A percentile compares a stretch with the other conserved stretches of the same genome.
These are phyloP conservation scores for Pistacia vera DNA, from an alignment of 345 rosid genomes.

Conservation along the genomic window DNA sequence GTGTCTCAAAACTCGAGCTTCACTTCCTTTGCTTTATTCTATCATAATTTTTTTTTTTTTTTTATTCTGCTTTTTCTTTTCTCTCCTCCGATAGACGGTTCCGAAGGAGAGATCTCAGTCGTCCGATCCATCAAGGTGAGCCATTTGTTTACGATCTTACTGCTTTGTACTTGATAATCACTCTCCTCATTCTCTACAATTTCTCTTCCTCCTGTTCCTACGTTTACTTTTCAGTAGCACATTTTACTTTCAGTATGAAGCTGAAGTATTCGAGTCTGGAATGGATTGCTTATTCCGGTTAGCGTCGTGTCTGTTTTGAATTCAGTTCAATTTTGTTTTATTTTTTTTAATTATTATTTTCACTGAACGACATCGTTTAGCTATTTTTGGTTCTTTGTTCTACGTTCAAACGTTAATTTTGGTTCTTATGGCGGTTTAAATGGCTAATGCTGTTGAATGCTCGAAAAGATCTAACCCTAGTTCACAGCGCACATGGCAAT, in stretches of 20 bases:
- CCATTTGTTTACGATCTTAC: slow-evolving; percentile 15
- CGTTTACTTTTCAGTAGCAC: background rate
- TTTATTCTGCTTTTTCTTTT: background rate
- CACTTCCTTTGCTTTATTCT: slow-evolving; percentile 2
- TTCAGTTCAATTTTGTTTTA: slow-evolving; percentile 4
- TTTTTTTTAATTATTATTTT: background rate
- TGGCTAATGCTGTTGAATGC: slow-evolving; percentile 7
- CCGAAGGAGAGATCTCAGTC: slow-evolving; percentile 19
- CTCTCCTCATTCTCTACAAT: background rate
- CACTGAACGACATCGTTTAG: background rate
- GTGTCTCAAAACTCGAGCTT: background rate
- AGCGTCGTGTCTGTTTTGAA: background rate
- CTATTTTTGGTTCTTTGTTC: background rate
- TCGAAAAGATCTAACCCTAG: slow-evolving; percentile 10
- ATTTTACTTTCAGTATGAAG: background rate
- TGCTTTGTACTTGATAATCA: background rate
- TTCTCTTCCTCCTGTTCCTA: background rate
- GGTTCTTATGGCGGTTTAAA: background rate
- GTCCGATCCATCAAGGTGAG: slow-evolving; percentile 14
- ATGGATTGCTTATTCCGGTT: background rate
- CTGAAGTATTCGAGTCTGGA: background rate
- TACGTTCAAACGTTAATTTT: background rate
- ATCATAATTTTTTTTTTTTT: background rate
- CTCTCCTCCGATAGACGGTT: slow-evolving; percentile 12
- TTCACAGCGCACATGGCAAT: background rate